These are phyloP conservation scores for Aureobasidium lini DNA, from an alignment of 2,329 filamentous ascomycete genomes.

Conservation along the genomic window DNA sequence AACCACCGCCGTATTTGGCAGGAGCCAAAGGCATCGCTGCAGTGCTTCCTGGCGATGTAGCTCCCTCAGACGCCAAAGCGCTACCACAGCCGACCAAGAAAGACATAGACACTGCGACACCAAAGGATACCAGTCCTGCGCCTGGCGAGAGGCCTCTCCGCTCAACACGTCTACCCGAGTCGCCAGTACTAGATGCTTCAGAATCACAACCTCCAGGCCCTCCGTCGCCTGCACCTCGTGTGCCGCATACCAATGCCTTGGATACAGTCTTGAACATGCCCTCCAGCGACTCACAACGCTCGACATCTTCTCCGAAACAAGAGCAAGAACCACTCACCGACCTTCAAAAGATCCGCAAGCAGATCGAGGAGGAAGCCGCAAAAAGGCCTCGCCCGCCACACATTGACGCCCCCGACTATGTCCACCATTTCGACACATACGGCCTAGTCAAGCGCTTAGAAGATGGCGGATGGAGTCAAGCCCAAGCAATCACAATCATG, in stretches of 20 bases:
- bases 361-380: slow-evolving; percentile 7
- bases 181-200: slow-evolving; percentile 11
- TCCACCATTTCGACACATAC: slow-evolving; percentile 96
- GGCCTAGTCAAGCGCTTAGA: slow-evolving; percentile 75
- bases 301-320: background rate
- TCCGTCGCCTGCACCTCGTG: slow-evolving; percentile 7
- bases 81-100: slow-evolving; percentile 13
- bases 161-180: background rate
- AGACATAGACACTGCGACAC: background rate
- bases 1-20: slow-evolving; percentile 35
- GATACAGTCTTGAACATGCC: slow-evolving; percentile 37
- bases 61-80: slow-evolving; percentile 15
- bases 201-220: slow-evolving; percentile 9
- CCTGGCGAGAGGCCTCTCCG: background rate
- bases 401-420: slow-evolving; percentile 66
- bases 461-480: slow-evolving; percentile 60
- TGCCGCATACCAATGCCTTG: slow-evolving; percentile 27
- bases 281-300: slow-evolving; percentile 17
- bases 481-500: slow-evolving; percentile 80
- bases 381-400: slow-evolving; percentile 48
- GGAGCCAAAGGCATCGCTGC: slow-evolving; percentile 19
- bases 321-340: slow-evolving; percentile 1
- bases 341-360: slow-evolving; percentile 1
- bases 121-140: background rate
- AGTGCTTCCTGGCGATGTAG: background rate